Percentiles rank a stretch among this genome's conserved stretches.
Conservation (phyloP, 345 rosid genomes). For the Acer saccharum region DNA sequence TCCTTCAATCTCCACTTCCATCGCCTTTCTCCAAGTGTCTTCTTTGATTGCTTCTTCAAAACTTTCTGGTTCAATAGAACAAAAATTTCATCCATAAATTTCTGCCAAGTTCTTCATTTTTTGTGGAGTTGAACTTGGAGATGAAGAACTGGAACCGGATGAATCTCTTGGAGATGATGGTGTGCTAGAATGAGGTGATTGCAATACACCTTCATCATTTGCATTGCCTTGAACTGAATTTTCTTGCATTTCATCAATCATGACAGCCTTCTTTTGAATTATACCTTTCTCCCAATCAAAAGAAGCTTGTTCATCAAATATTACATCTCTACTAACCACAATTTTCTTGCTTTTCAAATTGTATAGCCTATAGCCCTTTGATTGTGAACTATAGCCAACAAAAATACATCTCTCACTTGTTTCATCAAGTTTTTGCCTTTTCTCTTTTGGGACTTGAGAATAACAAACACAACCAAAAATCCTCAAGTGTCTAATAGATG, state of each 20-base stretch:
- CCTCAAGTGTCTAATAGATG: background rate
- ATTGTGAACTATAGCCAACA: background rate
- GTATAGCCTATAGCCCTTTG: background rate
- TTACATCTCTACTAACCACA: background rate
- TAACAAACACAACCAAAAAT: background rate
- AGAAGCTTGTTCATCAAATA: background rate
- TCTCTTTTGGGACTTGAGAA: background rate
- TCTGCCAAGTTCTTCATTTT: too few species aligned
- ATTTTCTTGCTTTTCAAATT: background rate
- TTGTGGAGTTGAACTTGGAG: too few species aligned
- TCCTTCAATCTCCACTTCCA: too few species aligned
- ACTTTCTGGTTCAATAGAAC: too few species aligned
- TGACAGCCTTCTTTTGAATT: background rate
- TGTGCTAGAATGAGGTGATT: background rate
- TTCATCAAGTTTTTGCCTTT: background rate
- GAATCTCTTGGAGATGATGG: too few species aligned
- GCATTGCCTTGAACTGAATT: background rate
- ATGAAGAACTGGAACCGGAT: background rate
- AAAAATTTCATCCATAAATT: too few species aligned
- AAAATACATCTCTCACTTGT: too few species aligned
- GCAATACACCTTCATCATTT: background rate
- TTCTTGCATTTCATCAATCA: too few species aligned
- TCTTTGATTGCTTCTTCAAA: too few species aligned
- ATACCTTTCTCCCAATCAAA: background rate
- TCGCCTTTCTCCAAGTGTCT: too few species aligned